These are phyloP conservation scores for Ophiosphaerella korrae DNA, from an alignment of 2,329 filamentous ascomycete genomes.

Conservation along the genomic window DNA sequence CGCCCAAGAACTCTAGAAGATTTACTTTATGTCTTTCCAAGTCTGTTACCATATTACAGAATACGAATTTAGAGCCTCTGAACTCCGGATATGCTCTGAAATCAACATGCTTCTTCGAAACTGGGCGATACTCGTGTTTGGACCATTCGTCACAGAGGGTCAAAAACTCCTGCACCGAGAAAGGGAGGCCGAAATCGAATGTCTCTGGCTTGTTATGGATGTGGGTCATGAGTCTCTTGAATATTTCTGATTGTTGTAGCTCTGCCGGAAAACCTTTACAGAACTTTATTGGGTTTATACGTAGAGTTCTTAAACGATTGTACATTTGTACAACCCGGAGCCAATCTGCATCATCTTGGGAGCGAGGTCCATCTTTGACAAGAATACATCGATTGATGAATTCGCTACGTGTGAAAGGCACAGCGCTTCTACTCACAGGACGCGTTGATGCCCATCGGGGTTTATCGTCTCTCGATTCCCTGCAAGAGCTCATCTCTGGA, in stretches of 20 bases:
- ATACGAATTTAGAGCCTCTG: too few relatives aligned
- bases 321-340: not conserved
- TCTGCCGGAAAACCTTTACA: not conserved
- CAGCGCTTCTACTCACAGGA: not conserved
- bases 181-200: not conserved
- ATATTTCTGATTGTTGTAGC: not conserved
- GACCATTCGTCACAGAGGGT: not conserved
- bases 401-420: not conserved
- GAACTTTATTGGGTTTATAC: not conserved
- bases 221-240: not conserved
- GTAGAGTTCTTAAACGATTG: not conserved
- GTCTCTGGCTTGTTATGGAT: not conserved
- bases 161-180: not conserved
- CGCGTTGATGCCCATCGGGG: not conserved
- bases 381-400: not conserved
- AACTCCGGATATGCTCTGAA: too few relatives aligned
- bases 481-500: too few relatives aligned
- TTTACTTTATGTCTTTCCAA: not conserved
- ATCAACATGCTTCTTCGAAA: too few relatives aligned
- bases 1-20: not conserved
- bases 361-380: not conserved
- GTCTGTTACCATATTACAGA: not conserved
- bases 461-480: too few relatives aligned
- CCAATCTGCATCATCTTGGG: not conserved
- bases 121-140: too few relatives aligned